phyloP scores from a whole-genome alignment of 441 rosid genomes.

The Hura crepitans region DNA sequence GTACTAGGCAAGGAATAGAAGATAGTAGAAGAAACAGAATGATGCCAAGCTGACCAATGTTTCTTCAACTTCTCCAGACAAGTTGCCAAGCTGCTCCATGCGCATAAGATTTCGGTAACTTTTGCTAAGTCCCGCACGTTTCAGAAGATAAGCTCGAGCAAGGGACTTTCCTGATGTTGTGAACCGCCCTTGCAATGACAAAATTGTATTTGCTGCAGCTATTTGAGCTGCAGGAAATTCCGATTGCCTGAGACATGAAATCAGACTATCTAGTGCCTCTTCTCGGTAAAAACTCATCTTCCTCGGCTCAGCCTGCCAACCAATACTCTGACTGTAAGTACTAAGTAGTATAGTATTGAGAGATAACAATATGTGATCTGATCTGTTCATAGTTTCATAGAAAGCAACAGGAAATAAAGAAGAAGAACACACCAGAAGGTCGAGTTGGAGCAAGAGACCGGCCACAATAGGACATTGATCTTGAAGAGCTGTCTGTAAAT shows the following conservation, averaged over 20 bases:
- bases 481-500: slow-evolving; percentile 47
- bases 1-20: background rate
- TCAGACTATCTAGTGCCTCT: slow-evolving; percentile 63
- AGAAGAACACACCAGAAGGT: slow-evolving; percentile 50
- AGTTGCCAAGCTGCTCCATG: slow-evolving; percentile 38
- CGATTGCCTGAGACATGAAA: slow-evolving; percentile 53
- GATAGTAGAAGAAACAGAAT: background rate
- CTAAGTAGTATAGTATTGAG: background rate
- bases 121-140: slow-evolving; percentile 50
- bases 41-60: slow-evolving; percentile 32
- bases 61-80: slow-evolving; percentile 43
- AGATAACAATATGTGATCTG: background rate
- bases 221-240: slow-evolving; percentile 55
- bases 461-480: slow-evolving; percentile 64
- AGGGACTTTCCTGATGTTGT: slow-evolving; percentile 58
- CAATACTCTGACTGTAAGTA: slow-evolving; percentile 16
- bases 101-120: slow-evolving; percentile 42
- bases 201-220: slow-evolving; percentile 56
- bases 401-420: no score
- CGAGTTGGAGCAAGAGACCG: slow-evolving; percentile 67
- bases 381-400: background rate
- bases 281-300: slow-evolving; percentile 76
- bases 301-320: slow-evolving; percentile 59
- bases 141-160: slow-evolving; percentile 49
- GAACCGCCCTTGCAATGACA: slow-evolving; percentile 59